Conservation (phyloP, 257 asterid genomes). For the Ocimum tenuiflorum region DNA sequence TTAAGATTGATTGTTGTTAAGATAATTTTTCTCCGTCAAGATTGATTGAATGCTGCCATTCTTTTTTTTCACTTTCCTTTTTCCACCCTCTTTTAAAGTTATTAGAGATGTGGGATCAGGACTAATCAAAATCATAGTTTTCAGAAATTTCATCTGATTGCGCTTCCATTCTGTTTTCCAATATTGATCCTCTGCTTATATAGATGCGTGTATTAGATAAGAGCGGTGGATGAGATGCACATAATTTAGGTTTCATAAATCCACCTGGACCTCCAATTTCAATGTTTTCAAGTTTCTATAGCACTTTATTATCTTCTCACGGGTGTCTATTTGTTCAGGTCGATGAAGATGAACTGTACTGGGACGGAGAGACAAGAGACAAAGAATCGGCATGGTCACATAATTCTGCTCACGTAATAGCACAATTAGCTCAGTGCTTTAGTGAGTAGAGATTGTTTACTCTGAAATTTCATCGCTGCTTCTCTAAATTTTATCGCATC, state of each 20-base stretch:
- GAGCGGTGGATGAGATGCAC: not conserved
- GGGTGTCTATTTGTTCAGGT: constrained; percentile 43
- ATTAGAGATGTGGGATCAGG: not conserved
- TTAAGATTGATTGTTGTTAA: not conserved
- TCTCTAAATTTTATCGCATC: not conserved
- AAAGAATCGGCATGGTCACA: constrained; percentile 47
- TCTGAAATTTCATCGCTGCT: constrained; percentile 2
- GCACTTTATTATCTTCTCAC: constrained; percentile 20
- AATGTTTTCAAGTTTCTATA: not conserved
- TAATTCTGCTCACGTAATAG: constrained; percentile 63
- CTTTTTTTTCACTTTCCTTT: not conserved
- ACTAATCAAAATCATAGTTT: not conserved
- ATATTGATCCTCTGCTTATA: not conserved
- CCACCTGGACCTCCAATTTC: not conserved
- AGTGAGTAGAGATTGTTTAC: constrained; percentile 52
- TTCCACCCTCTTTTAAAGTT: not conserved
- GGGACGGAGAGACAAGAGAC: constrained; percentile 49
- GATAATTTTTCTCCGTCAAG: not conserved
- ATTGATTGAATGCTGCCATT: not conserved
- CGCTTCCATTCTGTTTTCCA: not conserved
- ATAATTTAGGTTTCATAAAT: not conserved
- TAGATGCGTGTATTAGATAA: not conserved
- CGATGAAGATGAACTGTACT: constrained; percentile 65
- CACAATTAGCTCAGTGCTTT: constrained; percentile 75
- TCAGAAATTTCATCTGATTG: not conserved